phyloP scores from a whole-genome alignment of 768 basidiomycete species.

The Punctularia strigosozonata region DNA sequence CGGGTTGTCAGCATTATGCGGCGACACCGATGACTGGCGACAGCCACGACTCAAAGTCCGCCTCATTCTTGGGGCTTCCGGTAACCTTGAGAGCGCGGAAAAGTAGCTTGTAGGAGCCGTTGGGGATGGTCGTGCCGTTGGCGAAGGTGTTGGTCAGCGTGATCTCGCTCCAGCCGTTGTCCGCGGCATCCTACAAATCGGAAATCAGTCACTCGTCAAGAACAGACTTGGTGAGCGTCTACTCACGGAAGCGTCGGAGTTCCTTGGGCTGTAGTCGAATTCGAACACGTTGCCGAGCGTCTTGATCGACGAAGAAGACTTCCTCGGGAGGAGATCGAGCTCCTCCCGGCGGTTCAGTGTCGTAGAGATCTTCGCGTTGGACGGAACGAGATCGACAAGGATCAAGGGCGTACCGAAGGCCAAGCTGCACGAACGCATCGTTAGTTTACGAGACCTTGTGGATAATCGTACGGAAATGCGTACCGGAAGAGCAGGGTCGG shows the following conservation, averaged over 20 bases:
- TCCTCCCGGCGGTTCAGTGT: conserved; percentile 23
- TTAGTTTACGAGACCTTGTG: neutral
- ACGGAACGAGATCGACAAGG: conserved; percentile 34
- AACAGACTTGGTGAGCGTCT: neutral
- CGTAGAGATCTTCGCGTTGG: conserved; percentile 26
- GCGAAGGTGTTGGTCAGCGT: conserved; percentile 17
- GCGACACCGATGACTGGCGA: conserved; percentile 17
- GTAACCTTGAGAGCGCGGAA: conserved; percentile 32
- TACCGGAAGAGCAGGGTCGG: conserved; percentile 30
- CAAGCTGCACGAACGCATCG: conserved; percentile 18
- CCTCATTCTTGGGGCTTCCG: conserved; percentile 26
- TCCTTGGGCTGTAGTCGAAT: conserved; percentile 34
- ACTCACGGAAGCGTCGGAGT: conserved; percentile 21
- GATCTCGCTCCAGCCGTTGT: conserved; percentile 19
- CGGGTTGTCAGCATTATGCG: no score
- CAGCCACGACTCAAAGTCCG: conserved; percentile 33
- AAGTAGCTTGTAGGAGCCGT: conserved; percentile 29
- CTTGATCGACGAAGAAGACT: conserved; percentile 17
- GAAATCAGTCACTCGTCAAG: neutral
- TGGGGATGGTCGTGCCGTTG: conserved; percentile 29
- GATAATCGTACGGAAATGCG: conserved; percentile 3
- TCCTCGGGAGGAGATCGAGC: no score
- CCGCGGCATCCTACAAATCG: conserved; percentile 11
- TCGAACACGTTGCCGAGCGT: conserved; percentile 37
- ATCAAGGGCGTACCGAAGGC: conserved; percentile 38